Evolutionary conservation across 768 basidiomycete species (phyloP).

Genomic region (Tephrocybe sp.): DNA sequence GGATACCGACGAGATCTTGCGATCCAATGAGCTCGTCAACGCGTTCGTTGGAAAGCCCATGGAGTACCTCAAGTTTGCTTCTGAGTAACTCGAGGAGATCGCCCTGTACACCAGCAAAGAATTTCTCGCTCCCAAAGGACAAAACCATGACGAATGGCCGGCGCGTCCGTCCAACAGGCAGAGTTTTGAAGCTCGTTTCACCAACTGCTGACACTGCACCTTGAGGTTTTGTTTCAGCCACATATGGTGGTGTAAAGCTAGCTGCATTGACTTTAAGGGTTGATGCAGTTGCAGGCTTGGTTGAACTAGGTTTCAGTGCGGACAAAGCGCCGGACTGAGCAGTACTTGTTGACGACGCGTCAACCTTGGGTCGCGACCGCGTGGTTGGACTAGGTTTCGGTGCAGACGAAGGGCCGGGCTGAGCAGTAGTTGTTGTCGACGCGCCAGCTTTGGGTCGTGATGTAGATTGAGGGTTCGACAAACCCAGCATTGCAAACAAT

Average conservation of each 20-base stretch:
- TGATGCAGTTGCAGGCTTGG: neutral
- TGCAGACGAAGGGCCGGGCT: neutral
- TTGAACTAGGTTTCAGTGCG: neutral
- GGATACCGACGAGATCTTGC: slow-evolving; percentile 25
- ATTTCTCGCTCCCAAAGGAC: slow-evolving; percentile 15
- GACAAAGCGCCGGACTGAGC: neutral
- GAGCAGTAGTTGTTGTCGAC: neutral
- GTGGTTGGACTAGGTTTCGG: neutral
- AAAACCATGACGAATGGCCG: slow-evolving; percentile 19
- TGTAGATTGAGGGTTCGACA: slow-evolving; percentile 7
- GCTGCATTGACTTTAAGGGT: neutral
- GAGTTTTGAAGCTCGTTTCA: neutral
- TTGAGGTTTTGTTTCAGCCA: neutral
- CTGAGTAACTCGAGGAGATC: slow-evolving; percentile 14
- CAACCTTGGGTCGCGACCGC: neutral
- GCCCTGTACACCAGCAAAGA: slow-evolving; percentile 14
- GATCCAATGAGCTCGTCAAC: slow-evolving; percentile 21
- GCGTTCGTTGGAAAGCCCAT: slow-evolving; percentile 20
- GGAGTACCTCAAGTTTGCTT: slow-evolving; percentile 19
- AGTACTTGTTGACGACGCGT: neutral
- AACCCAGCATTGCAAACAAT: slow-evolving; percentile 33
- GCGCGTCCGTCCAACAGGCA: slow-evolving; percentile 6
- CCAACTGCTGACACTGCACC: no score
- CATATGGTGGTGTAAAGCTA: neutral
- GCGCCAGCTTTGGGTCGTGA: neutral